phyloP scores from a whole-genome alignment of 1,284 basidiomycete genomes.

The Inonotus hispidus region DNA sequence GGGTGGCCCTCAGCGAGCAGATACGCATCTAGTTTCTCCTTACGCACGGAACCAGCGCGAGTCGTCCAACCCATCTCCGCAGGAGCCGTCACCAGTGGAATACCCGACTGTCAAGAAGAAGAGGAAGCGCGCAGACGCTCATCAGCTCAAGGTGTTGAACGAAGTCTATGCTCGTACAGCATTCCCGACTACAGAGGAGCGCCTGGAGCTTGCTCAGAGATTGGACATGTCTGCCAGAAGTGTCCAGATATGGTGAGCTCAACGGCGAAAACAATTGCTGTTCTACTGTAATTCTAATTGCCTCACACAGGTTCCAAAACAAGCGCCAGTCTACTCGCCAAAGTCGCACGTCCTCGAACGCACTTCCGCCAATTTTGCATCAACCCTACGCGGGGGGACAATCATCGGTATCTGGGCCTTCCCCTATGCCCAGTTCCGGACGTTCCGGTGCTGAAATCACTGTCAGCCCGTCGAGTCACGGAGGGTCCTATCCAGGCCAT shows the following conservation, averaged over 20 bases:
- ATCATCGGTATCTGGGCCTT: constrained; percentile 3
- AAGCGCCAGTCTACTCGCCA: constrained; percentile 77
- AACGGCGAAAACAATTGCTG: constrained; percentile 17
- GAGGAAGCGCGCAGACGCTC: constrained; percentile 74
- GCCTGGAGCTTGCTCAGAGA: constrained; percentile 65
- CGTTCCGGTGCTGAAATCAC: constrained; percentile 14
- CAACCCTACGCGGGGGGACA: constrained; percentile 47
- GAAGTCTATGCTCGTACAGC: constrained; percentile 74
- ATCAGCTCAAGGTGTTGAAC: constrained; percentile 72
- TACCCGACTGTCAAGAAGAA: constrained; percentile 78
- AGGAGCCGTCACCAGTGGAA: constrained; percentile 34
- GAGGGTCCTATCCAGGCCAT: constrained; percentile 14
- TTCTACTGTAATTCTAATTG: constrained; percentile 1
- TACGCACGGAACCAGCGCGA: constrained; percentile 18
- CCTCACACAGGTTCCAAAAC: constrained; percentile 70
- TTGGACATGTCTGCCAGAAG: constrained; percentile 78
- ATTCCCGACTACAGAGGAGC: constrained; percentile 80
- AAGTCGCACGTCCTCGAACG: constrained; percentile 54
- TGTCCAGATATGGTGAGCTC: constrained; percentile 73
- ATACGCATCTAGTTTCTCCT: constrained; percentile 17
- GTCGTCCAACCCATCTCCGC: constrained; percentile 22
- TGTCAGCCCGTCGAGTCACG: constrained; percentile 14
- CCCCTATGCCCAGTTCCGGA: constrained; percentile 6
- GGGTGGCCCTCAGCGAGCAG: constrained; percentile 7
- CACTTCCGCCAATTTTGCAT: constrained; percentile 37